Base-by-base conservation (phyloP, 164 flowering plant genomes). In the Echeveria elegans region DNA sequence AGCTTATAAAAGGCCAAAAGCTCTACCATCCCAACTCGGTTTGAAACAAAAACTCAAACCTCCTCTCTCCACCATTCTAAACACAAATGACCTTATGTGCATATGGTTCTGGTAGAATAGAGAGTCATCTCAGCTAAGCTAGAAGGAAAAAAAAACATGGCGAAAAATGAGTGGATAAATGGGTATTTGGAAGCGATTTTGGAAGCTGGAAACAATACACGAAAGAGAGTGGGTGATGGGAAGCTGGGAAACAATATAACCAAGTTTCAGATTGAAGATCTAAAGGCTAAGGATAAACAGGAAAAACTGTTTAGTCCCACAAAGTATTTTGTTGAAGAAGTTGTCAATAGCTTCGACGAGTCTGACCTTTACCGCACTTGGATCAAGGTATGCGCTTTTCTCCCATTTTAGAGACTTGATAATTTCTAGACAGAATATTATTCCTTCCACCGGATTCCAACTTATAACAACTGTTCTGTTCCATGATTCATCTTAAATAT, bases 171-270 rank as follows among this genome's bases (percentile, higher is more conserved):
- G 38, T 89, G 96, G 96, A 71, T 89, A 53, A 87, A 89, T 61
- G 92, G 96, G 48, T 89, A 89, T 40, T 77, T 89, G 82, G 96
- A 89, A 72, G 96, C 96, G 0, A 89, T 89, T 53, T 65, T 89
- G 65, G 96, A 89, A 19, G 90, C 77, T 0, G 92, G 88, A 72
- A 75, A 63, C 61, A 48, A 76, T 63, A 67, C 38, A 41, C 73
- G 66, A 75, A 70, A 68, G 43, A 69, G 31, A 14, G 78, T 69
- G 43, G 77, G 37, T 36, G 78, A 72, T 63, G 75, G 73, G 66
- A 77, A 72, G 70, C 31, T 63, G 65, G 74, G 47, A 65, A 31
- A 56, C 61, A 56, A 59, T 68, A 59, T 74, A 1, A 70, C 64
- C 1, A 77, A 56, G 70, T 52, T 75, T 60, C 71, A 76, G 68